A percentile compares a stretch with the other conserved stretches of the same genome.
Conservation (phyloP, 1,139 yeast species). For the Taiozyma sp. region DNA sequence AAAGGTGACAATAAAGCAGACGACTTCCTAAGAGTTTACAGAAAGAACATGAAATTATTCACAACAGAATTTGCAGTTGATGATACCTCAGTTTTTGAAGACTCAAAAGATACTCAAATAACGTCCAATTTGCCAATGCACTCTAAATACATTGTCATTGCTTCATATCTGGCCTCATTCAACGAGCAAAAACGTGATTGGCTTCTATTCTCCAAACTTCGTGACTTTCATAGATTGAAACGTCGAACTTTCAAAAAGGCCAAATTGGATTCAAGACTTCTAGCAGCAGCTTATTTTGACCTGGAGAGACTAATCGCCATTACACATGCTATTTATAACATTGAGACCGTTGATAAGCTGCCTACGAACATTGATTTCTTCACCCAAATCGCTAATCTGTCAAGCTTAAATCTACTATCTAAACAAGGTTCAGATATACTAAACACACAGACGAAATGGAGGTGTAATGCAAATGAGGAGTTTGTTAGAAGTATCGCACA, state of each 20-base stretch:
- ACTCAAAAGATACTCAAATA: neutral
- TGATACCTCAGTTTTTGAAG: slow-evolving; percentile 6
- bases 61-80: slow-evolving; percentile 20
- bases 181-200: slow-evolving; percentile 57
- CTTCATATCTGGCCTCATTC: slow-evolving; percentile 69
- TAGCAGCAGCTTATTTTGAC: slow-evolving; percentile 61
- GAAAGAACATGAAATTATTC: slow-evolving; percentile 38
- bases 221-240: slow-evolving; percentile 40
- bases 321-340: slow-evolving; percentile 48
- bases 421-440: slow-evolving; percentile 44
- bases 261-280: slow-evolving; percentile 47
- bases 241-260: slow-evolving; percentile 32
- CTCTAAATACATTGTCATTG: slow-evolving; percentile 59
- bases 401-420: slow-evolving; percentile 47
- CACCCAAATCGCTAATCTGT: slow-evolving; percentile 57
- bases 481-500: slow-evolving; percentile 45
- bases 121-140: slow-evolving; percentile 45
- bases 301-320: slow-evolving; percentile 67
- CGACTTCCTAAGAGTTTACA: slow-evolving; percentile 45
- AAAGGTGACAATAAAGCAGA: slow-evolving; percentile 29
- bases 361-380: slow-evolving; percentile 45
- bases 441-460: slow-evolving; percentile 63
- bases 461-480: slow-evolving; percentile 53
- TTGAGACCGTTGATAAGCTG: slow-evolving; percentile 22
- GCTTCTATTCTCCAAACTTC: slow-evolving; percentile 54